Conservation (phyloP, 345 rosid genomes). For the Eutrema heterophyllum region DNA sequence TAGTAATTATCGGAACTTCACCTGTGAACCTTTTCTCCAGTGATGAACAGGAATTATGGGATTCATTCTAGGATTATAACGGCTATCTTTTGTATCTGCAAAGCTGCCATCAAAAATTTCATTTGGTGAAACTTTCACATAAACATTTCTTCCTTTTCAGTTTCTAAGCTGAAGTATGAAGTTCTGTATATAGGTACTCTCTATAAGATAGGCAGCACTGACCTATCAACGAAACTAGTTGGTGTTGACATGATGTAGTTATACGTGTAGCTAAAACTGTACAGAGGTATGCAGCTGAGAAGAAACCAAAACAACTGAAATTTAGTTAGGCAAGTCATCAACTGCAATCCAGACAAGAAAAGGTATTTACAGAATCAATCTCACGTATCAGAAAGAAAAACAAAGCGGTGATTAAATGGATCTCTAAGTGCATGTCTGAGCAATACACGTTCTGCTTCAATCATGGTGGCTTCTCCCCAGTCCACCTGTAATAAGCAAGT, state of each 20-base stretch:
- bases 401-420: slow-evolving; percentile 70
- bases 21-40: slow-evolving; percentile 99
- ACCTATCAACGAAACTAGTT: slow-evolving; percentile 97
- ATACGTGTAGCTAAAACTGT: slow-evolving; percentile 88
- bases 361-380: background rate
- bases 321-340: slow-evolving; percentile 31
- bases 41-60: slow-evolving; percentile 70
- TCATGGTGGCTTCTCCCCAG: slow-evolving; percentile 96
- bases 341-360: background rate
- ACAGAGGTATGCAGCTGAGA: slow-evolving; percentile 95
- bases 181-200: background rate
- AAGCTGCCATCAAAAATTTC: slow-evolving; percentile 49
- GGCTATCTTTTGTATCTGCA: slow-evolving; percentile 93
- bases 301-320: slow-evolving; percentile 38
- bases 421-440: slow-evolving; percentile 86
- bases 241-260: slow-evolving; percentile 87
- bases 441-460: slow-evolving; percentile 89
- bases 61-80: slow-evolving; percentile 92
- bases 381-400: slow-evolving; percentile 96
- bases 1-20: slow-evolving; percentile 19
- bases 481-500: slow-evolving; percentile 61
- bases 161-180: background rate
- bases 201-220: slow-evolving; percentile 25
- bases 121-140: background rate
- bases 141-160: background rate